Evolutionary conservation across 495 filamentous ascomycete species (phyloP), one percentile per base, ranked within the genome.

Genomic region (Neurospora tetrasperma): DNA sequence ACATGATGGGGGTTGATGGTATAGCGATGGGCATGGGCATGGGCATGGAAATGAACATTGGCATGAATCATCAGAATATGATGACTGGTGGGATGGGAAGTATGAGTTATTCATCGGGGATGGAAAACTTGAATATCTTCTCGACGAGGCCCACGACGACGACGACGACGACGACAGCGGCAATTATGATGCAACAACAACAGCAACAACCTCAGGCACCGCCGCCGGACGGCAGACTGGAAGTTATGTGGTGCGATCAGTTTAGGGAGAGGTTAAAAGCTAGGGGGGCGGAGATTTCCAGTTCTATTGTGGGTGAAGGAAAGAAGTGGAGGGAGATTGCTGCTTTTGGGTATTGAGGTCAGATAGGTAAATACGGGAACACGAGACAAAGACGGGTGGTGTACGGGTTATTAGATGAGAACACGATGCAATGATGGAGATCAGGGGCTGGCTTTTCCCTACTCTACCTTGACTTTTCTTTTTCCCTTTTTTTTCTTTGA

Each of bases 181-280:
- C 11, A 0, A 62, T 62, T 11, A 8, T 62, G 2, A 11, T 23
- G 18, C 46, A 23, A 27, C 46, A 31, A 54, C 48, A 59, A 12
- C 46, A 54, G 12, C 69, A 74, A 18, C 75, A 74, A 42, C 73
- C 82, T 48, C 70, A 71, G 16, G 40, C 71, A 2, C 14, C 69
- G 16, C 59, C 74, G 12, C 72, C 69, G n/a, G 80, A 80, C 38
- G 80, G 79, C 11, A 71, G 80, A 62, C 69, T 82, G 0, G 85
- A 85, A 71, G 69, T 82, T 11, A 72, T 80, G 48, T 86, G 85
- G 85, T 83, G 83, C 46, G 76, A 81, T n/a, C 78, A 74, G 16
- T 84, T 85, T 68, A 69, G 70, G 40, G 75, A 62, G 20, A 74
- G 79, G 70, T 39, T 81, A 66, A 23, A 16, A 70, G 68, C 44